A percentile compares a stretch with the other conserved stretches of the same genome.
Evolutionary conservation across 495 filamentous ascomycete species (phyloP).

Genomic region (Penicillium cinerascens): DNA sequence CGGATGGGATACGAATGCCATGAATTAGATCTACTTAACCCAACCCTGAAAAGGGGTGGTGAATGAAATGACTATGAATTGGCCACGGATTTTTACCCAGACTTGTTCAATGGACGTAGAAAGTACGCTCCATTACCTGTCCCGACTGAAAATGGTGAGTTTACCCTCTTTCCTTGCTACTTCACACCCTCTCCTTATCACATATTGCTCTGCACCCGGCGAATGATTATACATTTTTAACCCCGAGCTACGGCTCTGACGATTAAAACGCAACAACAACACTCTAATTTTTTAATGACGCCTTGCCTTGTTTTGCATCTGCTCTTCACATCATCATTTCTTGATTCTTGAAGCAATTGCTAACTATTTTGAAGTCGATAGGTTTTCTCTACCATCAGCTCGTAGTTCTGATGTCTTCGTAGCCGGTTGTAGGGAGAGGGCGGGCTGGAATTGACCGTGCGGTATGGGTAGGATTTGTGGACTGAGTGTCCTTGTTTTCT

Average conservation of each 20-base stretch:
- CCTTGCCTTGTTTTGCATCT: conserved; percentile 25
- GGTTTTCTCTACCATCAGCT: conserved; percentile 2
- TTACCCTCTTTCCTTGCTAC: conserved; percentile 11
- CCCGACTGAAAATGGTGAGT: conserved; percentile 28
- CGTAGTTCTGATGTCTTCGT: conserved; percentile 1
- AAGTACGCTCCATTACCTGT: conserved; percentile 33
- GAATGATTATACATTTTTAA: conserved; percentile 59
- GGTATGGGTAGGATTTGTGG: background rate
- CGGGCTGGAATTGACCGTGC: background rate
- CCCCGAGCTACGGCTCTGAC: conserved; percentile 50
- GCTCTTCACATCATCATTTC: conserved; percentile 3
- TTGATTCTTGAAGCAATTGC: conserved; percentile 23
- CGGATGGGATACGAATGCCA: conserved; percentile 32
- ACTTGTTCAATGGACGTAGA: conserved; percentile 41
- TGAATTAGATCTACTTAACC: conserved; percentile 43
- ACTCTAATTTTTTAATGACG: conserved; percentile 66
- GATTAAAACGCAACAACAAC: conserved; percentile 57
- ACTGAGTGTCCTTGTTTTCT: background rate
- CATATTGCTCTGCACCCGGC: conserved; percentile 23
- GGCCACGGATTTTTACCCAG: conserved; percentile 21
- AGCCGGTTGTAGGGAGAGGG: background rate
- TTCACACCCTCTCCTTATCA: background rate
- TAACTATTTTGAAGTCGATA: conserved; percentile 23
- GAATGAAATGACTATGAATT: conserved; percentile 34
- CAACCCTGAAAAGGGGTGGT: conserved; percentile 24